Evolutionary conservation across 225 moss, liverwort and hornwort genomes (phyloP), one percentile per base, ranked within the genome.

Genomic region (Thuidium tamariscinum): DNA sequence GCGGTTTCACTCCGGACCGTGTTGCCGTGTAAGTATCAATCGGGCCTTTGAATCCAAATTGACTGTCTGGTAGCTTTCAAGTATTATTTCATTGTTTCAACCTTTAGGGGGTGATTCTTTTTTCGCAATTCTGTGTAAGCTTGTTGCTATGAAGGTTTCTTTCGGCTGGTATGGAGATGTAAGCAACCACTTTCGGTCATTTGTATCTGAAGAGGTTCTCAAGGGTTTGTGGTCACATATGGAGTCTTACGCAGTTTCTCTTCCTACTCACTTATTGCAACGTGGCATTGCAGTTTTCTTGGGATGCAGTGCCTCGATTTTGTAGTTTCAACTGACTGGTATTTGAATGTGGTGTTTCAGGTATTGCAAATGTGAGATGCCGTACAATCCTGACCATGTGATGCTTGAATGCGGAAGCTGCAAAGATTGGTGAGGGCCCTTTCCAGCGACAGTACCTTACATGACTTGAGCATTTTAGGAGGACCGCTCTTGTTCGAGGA

Each of bases 351-450:
- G 57, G 26, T 84, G 55, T 88, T 81, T 74, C 86, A 94, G 94
- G 68, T 94, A 93, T 73, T 94, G 96, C 92, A 95, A 94, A 85
- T 96, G 96, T 54, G 95, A 95, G 90, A 95, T 96, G 96, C 96
- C 96, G 2, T 95, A 95, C 85, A 96, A 96, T 70, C 96, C 95
- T 23, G 95, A 96, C 85, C 93, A 96, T 69, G 89, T 94, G 44
- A 96, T 96, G 95, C 94, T 96, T 73, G 95, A 96, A 88, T 96
- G 96, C 41, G 94, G 90, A 63, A 90, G 86, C 63, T 96, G 95
- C 93, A 94, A 95, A 87, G 95, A 95, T 84, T 96, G 95, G 96
- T 96, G 63, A 86, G 96, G 46, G 14, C 65, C 30, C 69, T 91
- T 74, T 64, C 19, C 56, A 19, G n/a, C 30, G 20, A n/a, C 55